phyloP scores from a whole-genome alignment of 129 eudicot genomes.

The Pittosporum tobira region DNA sequence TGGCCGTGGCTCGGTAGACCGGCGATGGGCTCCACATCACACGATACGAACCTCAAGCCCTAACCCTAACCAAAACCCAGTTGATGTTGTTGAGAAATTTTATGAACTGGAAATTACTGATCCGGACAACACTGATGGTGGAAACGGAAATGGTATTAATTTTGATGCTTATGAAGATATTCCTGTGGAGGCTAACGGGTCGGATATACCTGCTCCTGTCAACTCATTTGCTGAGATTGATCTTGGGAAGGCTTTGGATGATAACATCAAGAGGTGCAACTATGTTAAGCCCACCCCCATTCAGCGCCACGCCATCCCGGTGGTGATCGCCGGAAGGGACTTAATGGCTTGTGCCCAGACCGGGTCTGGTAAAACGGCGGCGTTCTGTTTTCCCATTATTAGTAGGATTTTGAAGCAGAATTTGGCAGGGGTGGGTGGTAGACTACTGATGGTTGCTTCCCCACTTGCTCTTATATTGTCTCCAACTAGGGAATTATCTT shows the following conservation, averaged over 20 bases:
- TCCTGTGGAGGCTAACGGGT: conserved; percentile 66
- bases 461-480: conserved; percentile 72
- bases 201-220: conserved; percentile 58
- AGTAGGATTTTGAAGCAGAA: conserved; percentile 42
- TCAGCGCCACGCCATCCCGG: conserved; percentile 73
- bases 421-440: not conserved
- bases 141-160: conserved; percentile 30
- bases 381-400: conserved; percentile 84
- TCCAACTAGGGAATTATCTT: conserved; percentile 80
- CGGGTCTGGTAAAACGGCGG: conserved; percentile 87
- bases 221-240: conserved; percentile 49
- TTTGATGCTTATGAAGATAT: conserved; percentile 81
- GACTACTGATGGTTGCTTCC: conserved; percentile 20
- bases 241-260: conserved; percentile 37
- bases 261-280: conserved; percentile 58
- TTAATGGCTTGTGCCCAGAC: conserved; percentile 97
- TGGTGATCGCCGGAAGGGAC: conserved; percentile 62
- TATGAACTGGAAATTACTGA: conserved; percentile 11
- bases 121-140: not conserved
- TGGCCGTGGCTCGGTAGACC: conserved; percentile 1
- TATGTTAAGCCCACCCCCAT: conserved; percentile 80
- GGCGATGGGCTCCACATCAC: not conserved
- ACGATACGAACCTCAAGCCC: not conserved
- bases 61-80: conserved; percentile 10
- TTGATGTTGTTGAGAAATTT: conserved; percentile 12